Evolutionary conservation across 805 yeast genomes (phyloP), one percentile per base, ranked within the genome.

Genomic region (Wickerhamomyces canadensis): DNA sequence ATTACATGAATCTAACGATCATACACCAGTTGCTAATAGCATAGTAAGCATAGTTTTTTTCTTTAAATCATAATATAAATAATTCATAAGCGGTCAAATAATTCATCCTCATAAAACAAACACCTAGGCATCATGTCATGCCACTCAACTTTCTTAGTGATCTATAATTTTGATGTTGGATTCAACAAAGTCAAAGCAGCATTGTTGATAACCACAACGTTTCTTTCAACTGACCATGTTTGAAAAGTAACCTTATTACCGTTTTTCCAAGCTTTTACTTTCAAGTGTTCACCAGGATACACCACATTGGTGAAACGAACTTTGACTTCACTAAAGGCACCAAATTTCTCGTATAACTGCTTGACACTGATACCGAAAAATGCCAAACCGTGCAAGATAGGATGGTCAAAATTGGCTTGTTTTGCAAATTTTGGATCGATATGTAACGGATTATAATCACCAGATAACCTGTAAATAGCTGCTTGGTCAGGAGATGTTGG

Each of bases 371-470:
- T 74, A 43, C 98, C 98, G 58, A 85, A 77, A 15, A 85, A 74
- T 54, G 94, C 84, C 62, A 91, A 73, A 30, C 98, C 98, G 64
- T 91, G 98, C 48, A 91, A 72, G 50, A 91, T 91, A 34, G 98
- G 98, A 38, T 68, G 65, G 34, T 78, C 78, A 60, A 91, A 91
- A 43, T 82, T 83, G 33, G 91, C 97, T 40, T 84, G 84, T 45
- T 80, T 76, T 13, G 98, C 97, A 63, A 89, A 83, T 22, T 60
- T 69, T 15, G 98, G 97, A 65, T 91, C 98, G 57, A 91, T 81
- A 67, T 89, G 98, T 51, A 91, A 73, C 42, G 98, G 98, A 62
- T 91, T 91, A 61, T 80, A 80, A 68, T 91, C 98, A 37, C 96
- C 98, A 43, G 91, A 81, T 43, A 91, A 69, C 60, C 98, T 77